Base-by-base conservation (phyloP, 768 basidiomycete species). In the Tephrocybe rancida region DNA sequence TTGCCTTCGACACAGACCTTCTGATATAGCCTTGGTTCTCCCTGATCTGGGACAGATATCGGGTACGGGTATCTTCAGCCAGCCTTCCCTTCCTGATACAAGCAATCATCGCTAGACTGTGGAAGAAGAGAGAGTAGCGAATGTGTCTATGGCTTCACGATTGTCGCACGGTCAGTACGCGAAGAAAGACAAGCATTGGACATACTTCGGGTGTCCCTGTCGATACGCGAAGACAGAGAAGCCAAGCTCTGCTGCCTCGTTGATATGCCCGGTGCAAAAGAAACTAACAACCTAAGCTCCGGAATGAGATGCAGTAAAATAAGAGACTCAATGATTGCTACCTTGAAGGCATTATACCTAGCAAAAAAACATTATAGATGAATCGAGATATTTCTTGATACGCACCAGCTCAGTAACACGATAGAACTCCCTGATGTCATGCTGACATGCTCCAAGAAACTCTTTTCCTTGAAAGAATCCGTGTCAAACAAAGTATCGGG, bases 301-400 rank as follows among this genome's bases (percentile, higher is more conserved):
- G 8, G 11, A 43, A 16, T 55, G 34, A 51, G 30, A 14, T 22
- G 9, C 34, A 10, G 44, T 41, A 14, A 22, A 10, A 48, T 51
- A 7, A 7, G 10, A 32, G 5, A 37, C 24, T 2, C 16, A 25
- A 37, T 37, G 19, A 43, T 35, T 1, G 44, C 13, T 61, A 84
- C 82, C 76, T 86, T 87, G 73, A 82, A 85, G 10, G 85, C 75
- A 59, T 85, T 80, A 58, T 86, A 87, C 83, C 85, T 85, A 44
- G 26, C 13, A 35, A 44, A 14, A 35, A 44, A 22, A 25, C 10
- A 35, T 39, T 30, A 44, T 21, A 39, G 25, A 18, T 41, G 24
- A 1, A 18, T 16, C 1, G 32, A 41, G 6, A 39, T 8, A 16
- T 44, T 4, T 14, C 19, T 44, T 9, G 13, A 6, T 27, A 55